A percentile compares a stretch with the other conserved stretches of the same genome.
These are phyloP conservation scores for Cladosporium sp. DNA, from an alignment of 2,329 filamentous ascomycete species.

Conservation along the genomic window DNA sequence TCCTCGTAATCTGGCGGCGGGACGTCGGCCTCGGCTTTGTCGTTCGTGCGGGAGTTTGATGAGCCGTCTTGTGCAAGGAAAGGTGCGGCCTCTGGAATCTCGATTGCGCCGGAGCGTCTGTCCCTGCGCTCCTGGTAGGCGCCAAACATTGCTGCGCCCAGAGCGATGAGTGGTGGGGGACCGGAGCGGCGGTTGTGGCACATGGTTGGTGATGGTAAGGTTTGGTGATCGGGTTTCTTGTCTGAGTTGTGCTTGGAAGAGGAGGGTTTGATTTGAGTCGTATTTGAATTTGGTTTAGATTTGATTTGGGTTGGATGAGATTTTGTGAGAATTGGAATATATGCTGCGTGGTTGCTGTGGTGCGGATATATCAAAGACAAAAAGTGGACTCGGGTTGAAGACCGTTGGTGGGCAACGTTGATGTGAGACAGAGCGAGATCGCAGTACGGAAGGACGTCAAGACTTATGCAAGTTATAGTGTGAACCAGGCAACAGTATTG, in stretches of 20 bases:
- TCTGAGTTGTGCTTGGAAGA: too few species aligned
- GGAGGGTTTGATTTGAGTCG: too few species aligned
- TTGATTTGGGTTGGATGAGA: background rate
- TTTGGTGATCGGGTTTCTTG: background rate
- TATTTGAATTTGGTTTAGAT: background rate
- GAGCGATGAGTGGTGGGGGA: background rate
- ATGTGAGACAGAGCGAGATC: too few species aligned
- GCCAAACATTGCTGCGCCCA: background rate
- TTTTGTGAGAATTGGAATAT: background rate
- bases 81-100: too few species aligned
- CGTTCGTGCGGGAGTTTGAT: background rate
- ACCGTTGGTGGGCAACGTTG: too few species aligned
- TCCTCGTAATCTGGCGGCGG: conserved; percentile 5
- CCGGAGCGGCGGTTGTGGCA: background rate
- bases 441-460: too few species aligned
- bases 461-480: background rate
- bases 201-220: background rate
- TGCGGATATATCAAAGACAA: background rate
- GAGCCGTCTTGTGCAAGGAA: background rate
- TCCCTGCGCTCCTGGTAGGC: conserved; percentile 5
- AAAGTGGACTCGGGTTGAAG: background rate
- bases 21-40: background rate
- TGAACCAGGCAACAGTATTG: background rate
- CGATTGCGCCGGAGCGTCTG: background rate
- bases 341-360: background rate